Evolutionary conservation across 805 yeast species (phyloP).

Genomic region (Metschnikowia santaceciliae): DNA sequence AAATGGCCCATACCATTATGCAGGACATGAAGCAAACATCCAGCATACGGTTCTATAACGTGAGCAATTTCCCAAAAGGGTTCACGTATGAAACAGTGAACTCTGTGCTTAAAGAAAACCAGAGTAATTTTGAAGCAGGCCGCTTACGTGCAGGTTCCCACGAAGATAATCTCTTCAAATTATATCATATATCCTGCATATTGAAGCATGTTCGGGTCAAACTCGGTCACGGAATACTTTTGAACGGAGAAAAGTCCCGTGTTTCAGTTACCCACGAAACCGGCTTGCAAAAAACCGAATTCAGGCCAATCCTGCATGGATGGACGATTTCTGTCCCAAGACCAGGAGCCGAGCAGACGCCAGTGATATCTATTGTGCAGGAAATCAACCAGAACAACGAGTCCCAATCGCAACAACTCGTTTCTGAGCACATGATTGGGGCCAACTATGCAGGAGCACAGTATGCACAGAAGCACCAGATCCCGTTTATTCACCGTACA

Average conservation of each 20-base stretch:
- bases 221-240: constrained; percentile 21
- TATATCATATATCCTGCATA: constrained; percentile 25
- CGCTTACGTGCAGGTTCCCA: constrained; percentile 17
- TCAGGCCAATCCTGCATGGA: constrained; percentile 10
- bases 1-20: constrained; percentile 10
- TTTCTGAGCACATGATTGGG: constrained; percentile 79
- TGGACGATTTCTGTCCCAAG: constrained; percentile 10
- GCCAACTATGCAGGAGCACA: constrained; percentile 64
- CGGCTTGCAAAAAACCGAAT: not conserved
- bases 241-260: constrained; percentile 14
- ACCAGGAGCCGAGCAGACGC: not conserved
- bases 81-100: constrained; percentile 67
- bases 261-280: constrained; percentile 14
- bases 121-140: constrained; percentile 8
- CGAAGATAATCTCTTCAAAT: constrained; percentile 24
- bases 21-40: constrained; percentile 16
- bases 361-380: constrained; percentile 11
- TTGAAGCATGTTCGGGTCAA: constrained; percentile 23
- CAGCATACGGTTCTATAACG: constrained; percentile 24
- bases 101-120: constrained; percentile 34
- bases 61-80: constrained; percentile 29
- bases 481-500: constrained; percentile 51
- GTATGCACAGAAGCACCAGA: constrained; percentile 38
- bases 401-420: constrained; percentile 57
- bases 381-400: constrained; percentile 17